Base-by-base conservation (phyloP, 1,284 basidiomycete species). In the Malassezia equina region DNA sequence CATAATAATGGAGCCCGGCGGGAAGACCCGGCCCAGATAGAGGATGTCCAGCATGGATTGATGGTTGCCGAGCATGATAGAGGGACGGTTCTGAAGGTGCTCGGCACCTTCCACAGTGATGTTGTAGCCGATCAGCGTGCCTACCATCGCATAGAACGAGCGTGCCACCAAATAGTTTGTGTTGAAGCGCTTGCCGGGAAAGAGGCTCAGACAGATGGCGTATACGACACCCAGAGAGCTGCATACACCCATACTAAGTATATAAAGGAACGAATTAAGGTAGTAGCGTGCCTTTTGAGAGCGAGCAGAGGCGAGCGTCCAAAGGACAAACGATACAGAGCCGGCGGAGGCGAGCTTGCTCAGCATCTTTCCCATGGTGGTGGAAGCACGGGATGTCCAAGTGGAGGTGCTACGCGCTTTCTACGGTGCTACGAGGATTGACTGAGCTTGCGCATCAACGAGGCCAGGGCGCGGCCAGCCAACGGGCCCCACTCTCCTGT, bases 61-160 rank as follows among this genome's bases (percentile, higher is more conserved):
- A 74, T 98, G 94, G 75, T 98, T 98, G 8, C 83, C 84, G 59
- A 96, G 81, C 27, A 93, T 75, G 13, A 99, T 83, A 1, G 83
- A 81, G 21, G 87, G 83, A 45, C 80, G 72, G 40, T 80, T 80
- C 59, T 72, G 47, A 47, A 96, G 78, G 71, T 91, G 78, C 71
- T 95, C 86, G 68, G 85, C 83, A 24, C 90, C 90, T 73, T 95
- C 89, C 28, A 96, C 81, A 49, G 83, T 80, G 64, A 95, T 78
- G 45, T 78, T 77, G 63, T 93, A 78, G 59, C 84, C 86, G 44
- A 91, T 74, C 3, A 84, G 74, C 12, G 81, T 81, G 33, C 82
- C 80, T 42, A 83, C 81, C 52, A 89, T 63, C 49, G 75, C 67
- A 78, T 93, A 90, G 78, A 98, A 96, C 40, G 81, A 82, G 47